phyloP scores from a whole-genome alignment of 306 rosid genomes.

The Prunus mume region DNA sequence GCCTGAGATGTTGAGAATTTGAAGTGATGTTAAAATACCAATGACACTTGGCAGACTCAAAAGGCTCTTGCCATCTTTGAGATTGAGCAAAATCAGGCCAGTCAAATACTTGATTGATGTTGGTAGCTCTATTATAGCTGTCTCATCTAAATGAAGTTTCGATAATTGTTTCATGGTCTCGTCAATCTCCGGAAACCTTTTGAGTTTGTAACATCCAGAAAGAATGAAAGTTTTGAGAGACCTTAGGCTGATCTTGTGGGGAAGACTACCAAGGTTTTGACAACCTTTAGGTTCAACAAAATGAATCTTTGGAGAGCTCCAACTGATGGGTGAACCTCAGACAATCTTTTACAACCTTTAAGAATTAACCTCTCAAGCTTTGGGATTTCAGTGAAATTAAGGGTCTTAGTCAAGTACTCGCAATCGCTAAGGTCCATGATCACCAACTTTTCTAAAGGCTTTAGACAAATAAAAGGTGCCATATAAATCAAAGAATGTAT shows the following conservation, averaged over 20 bases:
- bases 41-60: not conserved
- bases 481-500: too few relatives aligned
- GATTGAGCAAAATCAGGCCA: too few relatives aligned
- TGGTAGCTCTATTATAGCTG: too few relatives aligned
- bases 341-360: constrained; percentile 2
- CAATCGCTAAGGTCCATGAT: not conserved
- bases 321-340: constrained; percentile 17
- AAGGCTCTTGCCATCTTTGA: not conserved
- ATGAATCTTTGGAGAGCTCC: not conserved
- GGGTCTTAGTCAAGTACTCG: not conserved
- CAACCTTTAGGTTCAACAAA: not conserved
- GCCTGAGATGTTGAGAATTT: constrained; percentile 1
- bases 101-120: too few relatives aligned
- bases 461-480: too few relatives aligned
- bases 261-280: not conserved
- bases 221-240: not conserved
- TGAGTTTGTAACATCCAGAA: not conserved
- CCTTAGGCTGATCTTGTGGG: not conserved
- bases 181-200: not conserved
- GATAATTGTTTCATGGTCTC: not conserved
- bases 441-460: too few relatives aligned
- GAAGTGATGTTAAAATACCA: constrained; percentile 6
- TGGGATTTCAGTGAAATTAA: constrained; percentile 1
- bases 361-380: constrained; percentile 12
- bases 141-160: too few relatives aligned